Evolutionary conservation across 2,329 filamentous ascomycete genomes (phyloP), one percentile per base, ranked within the genome.

Genomic region (Alternaria longipes): DNA sequence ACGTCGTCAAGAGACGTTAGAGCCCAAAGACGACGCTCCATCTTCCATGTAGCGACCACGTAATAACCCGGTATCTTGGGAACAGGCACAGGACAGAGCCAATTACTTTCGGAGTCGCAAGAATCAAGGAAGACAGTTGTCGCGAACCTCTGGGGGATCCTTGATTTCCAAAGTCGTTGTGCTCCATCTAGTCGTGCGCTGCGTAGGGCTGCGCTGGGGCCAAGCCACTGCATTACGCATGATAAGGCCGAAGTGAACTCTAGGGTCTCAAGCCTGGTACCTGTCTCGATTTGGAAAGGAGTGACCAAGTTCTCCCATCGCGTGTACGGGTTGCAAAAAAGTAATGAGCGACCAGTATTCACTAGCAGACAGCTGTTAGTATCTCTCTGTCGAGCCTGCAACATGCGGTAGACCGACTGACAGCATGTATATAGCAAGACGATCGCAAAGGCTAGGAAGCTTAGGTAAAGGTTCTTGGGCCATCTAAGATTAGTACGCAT

Each of bases 201-300:
- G 3, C 16, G 46, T 49, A 22, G 30, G 46, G 46, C 30, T 36
- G 30, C 46, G 46, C 46, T 49, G 30, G 18, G 28, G 28, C 46
- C 30, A 34, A 49, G 46, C 46, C 46, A 49, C 46, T 18, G 30
- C n/a, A 9, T 49, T 49, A 40, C 32, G 49, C 67, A 65, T 66
- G 65, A 60, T 2, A 20, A 30, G 32, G 5, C 40, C 20, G 12
- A 56, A 63, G 32, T 58, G 18, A 41, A 41, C 45, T 12, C 55
- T 5, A 63, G 49, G 4, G 28, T 32, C 6, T 24, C 26, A 30
- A 3, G 61, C 42, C 8, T 18, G 54, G 16, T 38, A 56, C 38
- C 9, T 12, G 2, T 22, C 38, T 12, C 18, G 5, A 41, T 18
- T 11, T 41, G 18, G 18, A 22, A 2, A 12, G 8, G 9, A 12